Evolutionary conservation across 1,284 basidiomycete species (phyloP).

Genomic region (Schizophyllum commune): DNA sequence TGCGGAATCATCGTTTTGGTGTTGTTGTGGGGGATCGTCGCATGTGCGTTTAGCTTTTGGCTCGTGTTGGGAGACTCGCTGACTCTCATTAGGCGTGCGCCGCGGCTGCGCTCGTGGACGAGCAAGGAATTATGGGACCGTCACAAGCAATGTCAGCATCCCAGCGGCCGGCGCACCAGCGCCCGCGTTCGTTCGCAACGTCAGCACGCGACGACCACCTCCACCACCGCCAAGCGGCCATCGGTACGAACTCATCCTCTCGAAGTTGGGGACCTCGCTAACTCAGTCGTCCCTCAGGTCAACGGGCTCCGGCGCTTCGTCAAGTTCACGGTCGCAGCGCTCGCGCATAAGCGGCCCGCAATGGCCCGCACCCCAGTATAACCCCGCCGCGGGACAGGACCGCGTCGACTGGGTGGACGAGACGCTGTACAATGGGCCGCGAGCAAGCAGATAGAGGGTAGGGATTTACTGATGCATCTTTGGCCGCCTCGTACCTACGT

Average conservation of each 20-base stretch:
- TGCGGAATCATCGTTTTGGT: conserved; percentile 56
- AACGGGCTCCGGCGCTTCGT: neutral
- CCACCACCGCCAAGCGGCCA: neutral
- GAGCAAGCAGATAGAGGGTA: neutral
- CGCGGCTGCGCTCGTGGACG: neutral
- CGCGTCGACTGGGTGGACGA: conserved; percentile 35
- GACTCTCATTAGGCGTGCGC: neutral
- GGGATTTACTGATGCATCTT: neutral
- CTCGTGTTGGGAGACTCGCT: neutral
- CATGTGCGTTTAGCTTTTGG: conserved; percentile 17
- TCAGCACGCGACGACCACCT: neutral
- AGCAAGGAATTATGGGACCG: neutral
- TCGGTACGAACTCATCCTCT: neutral
- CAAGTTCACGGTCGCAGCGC: neutral
- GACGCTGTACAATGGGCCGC: conserved; percentile 32
- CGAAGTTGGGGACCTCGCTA: neutral
- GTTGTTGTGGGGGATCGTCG: conserved; percentile 35
- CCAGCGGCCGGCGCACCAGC: neutral
- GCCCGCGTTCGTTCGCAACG: neutral
- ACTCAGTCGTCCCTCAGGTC: neutral
- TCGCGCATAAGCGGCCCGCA: neutral
- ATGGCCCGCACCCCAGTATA: neutral
- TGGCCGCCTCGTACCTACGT: neutral
- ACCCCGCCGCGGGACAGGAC: neutral
- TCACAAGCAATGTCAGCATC: neutral